Base-by-base conservation (phyloP, 2,329 filamentous ascomycete genomes). In the Stagonosporopsis cucurbitacearum region DNA sequence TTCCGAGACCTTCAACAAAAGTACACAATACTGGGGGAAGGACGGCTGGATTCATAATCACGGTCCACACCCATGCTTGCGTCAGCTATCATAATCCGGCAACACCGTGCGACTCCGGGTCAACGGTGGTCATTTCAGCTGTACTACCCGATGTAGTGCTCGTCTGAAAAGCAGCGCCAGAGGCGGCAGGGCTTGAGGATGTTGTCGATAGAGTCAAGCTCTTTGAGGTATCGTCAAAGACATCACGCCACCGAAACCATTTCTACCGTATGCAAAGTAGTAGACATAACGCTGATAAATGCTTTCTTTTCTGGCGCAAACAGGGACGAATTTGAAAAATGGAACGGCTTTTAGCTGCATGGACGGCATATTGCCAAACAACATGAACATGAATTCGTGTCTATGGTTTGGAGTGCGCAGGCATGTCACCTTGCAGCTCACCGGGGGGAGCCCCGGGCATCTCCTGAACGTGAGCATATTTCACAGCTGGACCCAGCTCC, bases 391-490 rank as follows among this genome's bases (percentile, higher is more conserved):
- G 25, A n/a, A 13, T 2, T 8, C 12, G 7, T 13, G 2, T 13
- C 17, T 25, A 46, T 9, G 35, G 26, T 9, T 33, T 46, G 6
- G 22, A 37, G 7, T 42, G 43, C 8, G 15, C 28, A 41, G 42
- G 50, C 37, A 23, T 13, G n/a, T 53, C 50, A n/a, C 50, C 50
- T 3, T 53, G 43, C 2, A 53, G 37, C 13, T 53, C 50, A 13
- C 37, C 22, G 5, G 50, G 50, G 28, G 43, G 43, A 15, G 42
- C 20, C 7, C 43, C 50, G 26, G 50, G 43, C 42, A 47, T 46
- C 36, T 53, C 50, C 19, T 26, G 23, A 17, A 47, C 37, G 20
- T 53, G 37, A 15, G 50, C 50, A 13, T 53, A 53, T 20, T 53
- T 53, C 15, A 36, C 23, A 7, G 50, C 15, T 12, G 42, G 13